Conservation (phyloP, 2,329 filamentous ascomycete species). For the Exophiala sideris region DNA sequence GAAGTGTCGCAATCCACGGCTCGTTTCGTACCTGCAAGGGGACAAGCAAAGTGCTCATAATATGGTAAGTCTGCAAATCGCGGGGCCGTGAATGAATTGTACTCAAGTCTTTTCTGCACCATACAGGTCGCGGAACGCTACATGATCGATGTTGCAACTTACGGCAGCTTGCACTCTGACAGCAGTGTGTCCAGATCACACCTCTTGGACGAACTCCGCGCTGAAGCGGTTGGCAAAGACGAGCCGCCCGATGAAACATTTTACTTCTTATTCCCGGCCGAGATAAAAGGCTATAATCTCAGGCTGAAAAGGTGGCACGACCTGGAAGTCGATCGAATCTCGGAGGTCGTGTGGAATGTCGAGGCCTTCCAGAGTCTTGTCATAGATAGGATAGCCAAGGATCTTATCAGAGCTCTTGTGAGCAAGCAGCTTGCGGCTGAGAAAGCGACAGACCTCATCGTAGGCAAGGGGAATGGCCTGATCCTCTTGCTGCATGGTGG, state of each 20-base stretch:
- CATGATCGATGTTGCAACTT: slow-evolving; percentile 14
- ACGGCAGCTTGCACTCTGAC: slow-evolving; percentile 4
- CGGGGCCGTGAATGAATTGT: no score
- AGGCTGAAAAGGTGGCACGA: slow-evolving; percentile 14
- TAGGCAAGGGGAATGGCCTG: slow-evolving; percentile 37
- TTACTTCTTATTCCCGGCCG: slow-evolving; percentile 6
- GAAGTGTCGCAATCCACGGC: no score
- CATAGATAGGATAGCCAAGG: slow-evolving; percentile 30
- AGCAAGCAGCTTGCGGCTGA: slow-evolving; percentile 25
- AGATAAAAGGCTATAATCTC: slow-evolving; percentile 11
- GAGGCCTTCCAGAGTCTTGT: slow-evolving; percentile 13
- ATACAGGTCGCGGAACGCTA: not conserved
- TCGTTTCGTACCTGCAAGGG: no score
- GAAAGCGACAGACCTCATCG: slow-evolving; percentile 34
- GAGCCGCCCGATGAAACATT: no score
- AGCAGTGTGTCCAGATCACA: no score
- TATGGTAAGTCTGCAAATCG: no score
- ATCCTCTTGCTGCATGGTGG: slow-evolving; percentile 38
- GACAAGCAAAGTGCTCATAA: no score
- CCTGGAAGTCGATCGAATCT: slow-evolving; percentile 9
- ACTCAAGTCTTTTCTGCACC: no score
- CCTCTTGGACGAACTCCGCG: no score
- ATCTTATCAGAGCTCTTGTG: slow-evolving; percentile 34
- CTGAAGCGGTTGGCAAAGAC: no score
- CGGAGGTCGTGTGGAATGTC: slow-evolving; percentile 12